A percentile compares a stretch with the other conserved stretches of the same genome.
These are phyloP conservation scores for Alternaria dauci DNA, from an alignment of 2,329 filamentous ascomycete species.

Conservation along the genomic window DNA sequence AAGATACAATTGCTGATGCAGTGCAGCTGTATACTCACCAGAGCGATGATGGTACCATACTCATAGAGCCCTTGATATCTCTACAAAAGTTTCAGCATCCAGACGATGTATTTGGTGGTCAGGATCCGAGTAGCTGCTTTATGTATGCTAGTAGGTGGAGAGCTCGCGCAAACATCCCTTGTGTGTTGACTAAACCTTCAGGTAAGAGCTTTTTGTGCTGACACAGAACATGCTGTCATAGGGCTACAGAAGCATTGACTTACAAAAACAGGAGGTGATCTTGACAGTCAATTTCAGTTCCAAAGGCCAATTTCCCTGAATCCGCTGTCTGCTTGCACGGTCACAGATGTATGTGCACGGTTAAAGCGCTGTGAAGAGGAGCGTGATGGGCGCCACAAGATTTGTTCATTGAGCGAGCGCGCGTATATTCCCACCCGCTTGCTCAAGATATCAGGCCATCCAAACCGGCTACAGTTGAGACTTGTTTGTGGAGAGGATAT, in stretches of 20 bases:
- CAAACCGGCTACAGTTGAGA: accelerated
- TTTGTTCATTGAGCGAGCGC: background rate
- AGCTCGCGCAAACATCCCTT: accelerated
- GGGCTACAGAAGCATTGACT: too few relatives aligned
- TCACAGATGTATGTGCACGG: background rate
- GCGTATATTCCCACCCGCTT: background rate
- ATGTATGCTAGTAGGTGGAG: accelerated
- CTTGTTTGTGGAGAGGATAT: background rate
- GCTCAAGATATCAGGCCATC: background rate
- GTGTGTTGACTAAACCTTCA: accelerated
- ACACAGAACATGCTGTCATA: too few relatives aligned
- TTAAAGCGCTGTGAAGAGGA: background rate
- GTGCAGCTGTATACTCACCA: too few relatives aligned
- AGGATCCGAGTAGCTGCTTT: background rate
- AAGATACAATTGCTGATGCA: too few relatives aligned
- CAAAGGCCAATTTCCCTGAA: accelerated
- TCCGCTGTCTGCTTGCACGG: background rate
- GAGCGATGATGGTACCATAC: too few relatives aligned
- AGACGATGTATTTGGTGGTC: accelerated
- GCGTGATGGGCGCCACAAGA: background rate
- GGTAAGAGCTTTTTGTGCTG: background rate
- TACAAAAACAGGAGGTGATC: accelerated
- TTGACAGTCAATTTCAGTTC: accelerated
- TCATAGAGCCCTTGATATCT: too few relatives aligned
- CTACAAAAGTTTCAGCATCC: accelerated